These are phyloP conservation scores for Allodekkera sacchari DNA, from an alignment of 805 yeast species.

Conservation along the genomic window DNA sequence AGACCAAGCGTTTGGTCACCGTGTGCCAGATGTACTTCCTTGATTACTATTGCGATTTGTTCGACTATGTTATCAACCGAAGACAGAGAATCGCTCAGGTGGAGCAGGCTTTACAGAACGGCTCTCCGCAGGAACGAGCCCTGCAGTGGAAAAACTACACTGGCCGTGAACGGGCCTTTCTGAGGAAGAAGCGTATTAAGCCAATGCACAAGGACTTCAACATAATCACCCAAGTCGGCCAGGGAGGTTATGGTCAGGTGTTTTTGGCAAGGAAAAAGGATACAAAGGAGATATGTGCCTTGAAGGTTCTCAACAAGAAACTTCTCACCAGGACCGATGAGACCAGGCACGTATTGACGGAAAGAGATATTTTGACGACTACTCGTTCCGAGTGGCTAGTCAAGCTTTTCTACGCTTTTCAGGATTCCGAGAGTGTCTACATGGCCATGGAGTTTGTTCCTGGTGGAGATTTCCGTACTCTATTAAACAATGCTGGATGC, in stretches of 20 bases:
- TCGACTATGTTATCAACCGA: slow-evolving; percentile 84
- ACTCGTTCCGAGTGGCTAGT: slow-evolving; percentile 96
- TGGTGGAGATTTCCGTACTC: slow-evolving; percentile 96
- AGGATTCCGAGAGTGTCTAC: slow-evolving; percentile 81
- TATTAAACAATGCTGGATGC: slow-evolving; percentile 87
- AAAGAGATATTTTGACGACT: slow-evolving; percentile 93
- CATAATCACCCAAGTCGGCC: slow-evolving; percentile 97
- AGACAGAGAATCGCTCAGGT: slow-evolving; percentile 75
- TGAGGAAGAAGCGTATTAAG: slow-evolving; percentile 83
- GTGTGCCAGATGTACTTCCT: slow-evolving; percentile 91
- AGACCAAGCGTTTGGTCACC: slow-evolving; percentile 77
- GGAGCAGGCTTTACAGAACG: slow-evolving; percentile 37
- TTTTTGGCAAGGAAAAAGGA: slow-evolving; percentile 90
- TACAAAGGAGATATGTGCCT: slow-evolving; percentile 90
- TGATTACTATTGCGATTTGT: slow-evolving; percentile 93
- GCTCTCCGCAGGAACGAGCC: slow-evolving; percentile 31
- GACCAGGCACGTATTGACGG: slow-evolving; percentile 91
- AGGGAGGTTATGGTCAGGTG: slow-evolving; percentile 99
- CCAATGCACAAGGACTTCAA: slow-evolving; percentile 94
- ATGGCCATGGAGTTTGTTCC: slow-evolving; percentile 99
- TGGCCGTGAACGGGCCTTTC: slow-evolving; percentile 74
- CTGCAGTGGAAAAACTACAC: slow-evolving; percentile 71
- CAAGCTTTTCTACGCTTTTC: slow-evolving; percentile 88
- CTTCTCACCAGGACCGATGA: slow-evolving; percentile 84
- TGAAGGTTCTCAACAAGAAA: slow-evolving; percentile 84